A percentile compares a stretch with the other conserved stretches of the same genome.
Evolutionary conservation across 116 monocot species (phyloP).

Genomic region (Cymodocea nodosa): DNA sequence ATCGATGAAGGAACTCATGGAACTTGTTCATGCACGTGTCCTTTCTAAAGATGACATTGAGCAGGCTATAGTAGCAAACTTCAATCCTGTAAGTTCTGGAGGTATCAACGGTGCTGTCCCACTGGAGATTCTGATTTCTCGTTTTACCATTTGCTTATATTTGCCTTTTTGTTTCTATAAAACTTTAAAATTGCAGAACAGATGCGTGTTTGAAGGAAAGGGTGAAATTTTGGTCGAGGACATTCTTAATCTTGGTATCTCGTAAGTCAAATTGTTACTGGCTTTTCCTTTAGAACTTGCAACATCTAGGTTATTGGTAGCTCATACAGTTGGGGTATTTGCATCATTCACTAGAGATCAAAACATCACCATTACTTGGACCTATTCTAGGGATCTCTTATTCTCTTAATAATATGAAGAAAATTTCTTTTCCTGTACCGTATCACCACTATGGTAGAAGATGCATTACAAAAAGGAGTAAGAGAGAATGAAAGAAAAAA

Average conservation of each 20-base stretch:
- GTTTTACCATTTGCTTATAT: background rate
- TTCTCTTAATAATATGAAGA: too few relatives aligned
- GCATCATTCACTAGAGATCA: too few relatives aligned
- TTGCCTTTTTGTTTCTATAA: background rate
- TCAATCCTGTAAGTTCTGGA: conserved; percentile 71
- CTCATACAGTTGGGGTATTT: too few relatives aligned
- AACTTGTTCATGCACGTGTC: conserved; percentile 63
- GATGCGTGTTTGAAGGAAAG: conserved; percentile 90
- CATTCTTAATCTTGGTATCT: conserved; percentile 90
- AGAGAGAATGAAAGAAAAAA: too few relatives aligned
- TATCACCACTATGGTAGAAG: too few relatives aligned
- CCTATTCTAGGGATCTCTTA: too few relatives aligned
- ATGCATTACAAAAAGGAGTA: too few relatives aligned
- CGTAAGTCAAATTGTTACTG: conserved; percentile 43
- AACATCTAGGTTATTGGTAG: too few relatives aligned
- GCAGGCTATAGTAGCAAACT: conserved; percentile 36
- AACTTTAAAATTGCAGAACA: conserved; percentile 42
- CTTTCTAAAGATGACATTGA: conserved; percentile 74
- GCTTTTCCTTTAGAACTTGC: background rate
- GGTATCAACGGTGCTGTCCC: background rate
- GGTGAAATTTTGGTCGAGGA: conserved; percentile 83
- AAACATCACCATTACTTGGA: too few relatives aligned
- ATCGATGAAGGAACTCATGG: conserved; percentile 84
- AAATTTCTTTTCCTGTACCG: too few relatives aligned
- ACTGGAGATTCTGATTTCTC: too few relatives aligned